A percentile compares a stretch with the other conserved stretches of the same genome.
Conservation (phyloP, 345 rosid genomes). For the Euclidium syriacum region DNA sequence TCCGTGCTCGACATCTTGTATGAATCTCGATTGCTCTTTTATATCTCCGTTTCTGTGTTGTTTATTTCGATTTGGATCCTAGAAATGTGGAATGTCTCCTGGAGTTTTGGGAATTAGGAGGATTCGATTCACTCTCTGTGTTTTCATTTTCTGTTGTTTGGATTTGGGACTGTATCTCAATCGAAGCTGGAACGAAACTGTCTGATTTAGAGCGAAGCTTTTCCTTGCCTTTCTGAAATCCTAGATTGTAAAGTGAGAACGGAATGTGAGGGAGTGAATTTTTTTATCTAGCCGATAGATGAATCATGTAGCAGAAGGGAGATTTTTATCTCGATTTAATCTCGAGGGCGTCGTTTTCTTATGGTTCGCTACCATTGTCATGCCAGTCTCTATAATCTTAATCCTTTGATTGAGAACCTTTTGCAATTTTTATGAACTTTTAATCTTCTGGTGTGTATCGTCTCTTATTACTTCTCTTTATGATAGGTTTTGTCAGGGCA, state of each 20-base stretch:
- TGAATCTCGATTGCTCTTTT: constrained; percentile 17
- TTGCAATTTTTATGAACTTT: not conserved
- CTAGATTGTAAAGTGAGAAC: not conserved
- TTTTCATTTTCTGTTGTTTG: not conserved
- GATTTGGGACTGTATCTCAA: not conserved
- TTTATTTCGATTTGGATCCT: not conserved
- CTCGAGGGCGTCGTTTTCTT: not conserved
- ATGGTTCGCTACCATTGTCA: not conserved
- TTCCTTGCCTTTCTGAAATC: not conserved
- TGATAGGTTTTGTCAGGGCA: constrained; percentile 56
- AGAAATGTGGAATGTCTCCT: constrained; percentile 10
- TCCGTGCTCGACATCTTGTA: constrained; percentile 65
- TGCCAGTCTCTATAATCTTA: not conserved
- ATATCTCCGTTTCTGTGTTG: not conserved
- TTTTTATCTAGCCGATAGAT: not conserved
- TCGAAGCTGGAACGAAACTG: not conserved
- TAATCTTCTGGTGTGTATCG: not conserved
- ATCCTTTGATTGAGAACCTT: not conserved
- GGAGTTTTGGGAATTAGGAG: not conserved
- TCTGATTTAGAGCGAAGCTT: not conserved
- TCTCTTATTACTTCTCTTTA: not conserved
- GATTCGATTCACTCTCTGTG: not conserved
- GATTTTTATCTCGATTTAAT: not conserved
- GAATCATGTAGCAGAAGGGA: not conserved
- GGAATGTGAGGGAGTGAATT: not conserved